phyloP scores from a whole-genome alignment of 2,329 filamentous ascomycete species.

The Proliferodiscus dingleyae region DNA sequence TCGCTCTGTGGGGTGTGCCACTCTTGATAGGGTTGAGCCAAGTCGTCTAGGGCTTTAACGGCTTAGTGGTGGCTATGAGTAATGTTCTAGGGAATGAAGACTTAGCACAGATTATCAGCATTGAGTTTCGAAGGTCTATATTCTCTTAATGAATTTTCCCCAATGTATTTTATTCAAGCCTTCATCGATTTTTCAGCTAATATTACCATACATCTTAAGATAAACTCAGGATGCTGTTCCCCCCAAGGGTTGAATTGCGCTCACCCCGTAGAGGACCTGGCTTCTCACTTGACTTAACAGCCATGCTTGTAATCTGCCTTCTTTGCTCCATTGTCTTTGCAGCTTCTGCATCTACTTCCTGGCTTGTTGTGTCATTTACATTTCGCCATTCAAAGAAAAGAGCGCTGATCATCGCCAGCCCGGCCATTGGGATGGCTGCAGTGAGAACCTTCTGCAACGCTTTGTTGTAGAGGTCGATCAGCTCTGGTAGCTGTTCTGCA shows the following conservation, averaged over 20 bases:
- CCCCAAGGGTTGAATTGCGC: no score
- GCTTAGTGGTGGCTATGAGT: neutral
- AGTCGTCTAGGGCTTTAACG: no score
- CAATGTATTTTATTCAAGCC: neutral
- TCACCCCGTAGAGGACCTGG: no score
- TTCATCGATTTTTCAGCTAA: neutral
- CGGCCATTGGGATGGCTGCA: slow-evolving; percentile 45
- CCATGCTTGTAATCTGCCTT: neutral
- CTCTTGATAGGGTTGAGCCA: neutral
- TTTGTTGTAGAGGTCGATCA: slow-evolving; percentile 49
- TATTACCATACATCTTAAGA: no score
- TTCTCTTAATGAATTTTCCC: neutral
- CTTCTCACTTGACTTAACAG: neutral
- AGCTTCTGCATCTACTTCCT: neutral
- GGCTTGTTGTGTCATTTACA: slow-evolving; percentile 10
- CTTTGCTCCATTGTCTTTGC: neutral
- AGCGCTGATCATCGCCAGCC: slow-evolving; percentile 44
- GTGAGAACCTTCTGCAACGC: slow-evolving; percentile 49
- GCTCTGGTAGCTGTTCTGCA: slow-evolving; percentile 36
- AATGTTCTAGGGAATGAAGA: neutral
- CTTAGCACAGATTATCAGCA: neutral
- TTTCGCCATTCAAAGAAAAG: slow-evolving; percentile 46
- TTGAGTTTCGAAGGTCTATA: neutral
- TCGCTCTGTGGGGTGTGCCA: slow-evolving; percentile 10
- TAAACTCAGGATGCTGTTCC: no score